Conservation (phyloP, 73 alveolate species). For the Blepharisma stoltei region DNA sequence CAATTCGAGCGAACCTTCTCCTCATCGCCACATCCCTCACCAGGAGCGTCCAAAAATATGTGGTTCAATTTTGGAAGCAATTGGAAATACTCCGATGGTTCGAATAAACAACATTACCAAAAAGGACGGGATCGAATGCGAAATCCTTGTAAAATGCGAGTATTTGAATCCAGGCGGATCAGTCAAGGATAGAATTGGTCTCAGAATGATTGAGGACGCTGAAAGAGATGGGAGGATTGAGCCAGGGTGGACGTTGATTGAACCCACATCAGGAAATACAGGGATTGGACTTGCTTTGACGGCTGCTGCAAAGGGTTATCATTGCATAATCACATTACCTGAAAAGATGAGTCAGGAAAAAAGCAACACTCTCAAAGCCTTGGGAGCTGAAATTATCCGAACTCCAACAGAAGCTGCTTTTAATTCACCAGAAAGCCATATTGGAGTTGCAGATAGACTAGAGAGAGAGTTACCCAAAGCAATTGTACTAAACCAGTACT, state of each 20-base stretch:
- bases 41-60: conserved; percentile 36
- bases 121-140: conserved; percentile 83
- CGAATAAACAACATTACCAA: conserved; percentile 80
- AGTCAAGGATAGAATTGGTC: conserved; percentile 94
- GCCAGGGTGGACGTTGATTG: conserved; percentile 83
- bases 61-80: conserved; percentile 52
- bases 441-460: conserved; percentile 56
- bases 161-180: conserved; percentile 96
- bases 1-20: background rate
- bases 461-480: conserved; percentile 58
- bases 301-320: conserved; percentile 93
- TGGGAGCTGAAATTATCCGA: conserved; percentile 93
- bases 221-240: conserved; percentile 81
- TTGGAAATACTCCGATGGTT: conserved; percentile 94
- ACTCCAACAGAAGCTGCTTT: conserved; percentile 75
- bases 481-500: conserved; percentile 78
- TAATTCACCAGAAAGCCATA: conserved; percentile 44
- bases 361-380: conserved; percentile 80
- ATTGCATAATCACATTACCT: conserved; percentile 87
- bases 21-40: background rate
- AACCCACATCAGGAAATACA: conserved; percentile 96
- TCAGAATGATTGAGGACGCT: conserved; percentile 93
- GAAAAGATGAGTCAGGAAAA: conserved; percentile 94
- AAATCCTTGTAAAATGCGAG: conserved; percentile 91
- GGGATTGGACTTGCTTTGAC: conserved; percentile 95